phyloP scores from a whole-genome alignment of 2,329 filamentous ascomycete species.

The Botryotinia calthae region DNA sequence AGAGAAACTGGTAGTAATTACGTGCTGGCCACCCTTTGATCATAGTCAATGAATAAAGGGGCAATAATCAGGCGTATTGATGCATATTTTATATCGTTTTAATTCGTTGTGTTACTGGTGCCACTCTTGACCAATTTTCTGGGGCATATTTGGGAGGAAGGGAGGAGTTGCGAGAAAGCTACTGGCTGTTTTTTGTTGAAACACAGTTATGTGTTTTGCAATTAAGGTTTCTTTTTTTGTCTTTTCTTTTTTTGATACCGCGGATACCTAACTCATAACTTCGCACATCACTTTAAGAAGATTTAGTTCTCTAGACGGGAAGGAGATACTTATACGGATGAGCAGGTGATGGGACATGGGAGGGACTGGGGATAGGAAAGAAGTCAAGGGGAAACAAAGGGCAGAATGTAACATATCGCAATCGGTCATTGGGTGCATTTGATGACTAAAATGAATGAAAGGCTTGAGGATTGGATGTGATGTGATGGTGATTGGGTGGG shows the following conservation, averaged over 20 bases:
- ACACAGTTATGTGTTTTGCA: slow-evolving; percentile 1
- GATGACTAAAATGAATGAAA: background rate
- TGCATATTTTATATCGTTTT: slow-evolving; percentile 15
- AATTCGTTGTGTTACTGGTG: slow-evolving; percentile 3
- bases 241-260: slow-evolving; percentile 10
- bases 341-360: background rate
- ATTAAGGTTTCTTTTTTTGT: background rate
- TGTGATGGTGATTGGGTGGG: background rate
- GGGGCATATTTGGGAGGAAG: slow-evolving; percentile 5
- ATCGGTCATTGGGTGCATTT: background rate
- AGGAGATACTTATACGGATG: background rate
- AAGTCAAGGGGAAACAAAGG: background rate
- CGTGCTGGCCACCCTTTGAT: slow-evolving; percentile 7
- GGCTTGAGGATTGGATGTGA: background rate
- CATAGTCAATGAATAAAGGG: slow-evolving; percentile 3
- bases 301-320: background rate
- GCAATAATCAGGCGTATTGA: slow-evolving; percentile 11
- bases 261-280: slow-evolving; percentile 9
- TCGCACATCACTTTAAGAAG: background rate
- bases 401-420: slow-evolving; percentile 10
- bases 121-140: slow-evolving; percentile 4
- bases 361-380: background rate
- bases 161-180: slow-evolving; percentile 8
- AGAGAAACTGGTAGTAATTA: slow-evolving; percentile 6
- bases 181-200: slow-evolving; percentile 1